Evolutionary conservation across 495 filamentous ascomycete genomes (phyloP), one percentile per base, ranked within the genome.

Genomic region (Xanthoparmelia taractica): DNA sequence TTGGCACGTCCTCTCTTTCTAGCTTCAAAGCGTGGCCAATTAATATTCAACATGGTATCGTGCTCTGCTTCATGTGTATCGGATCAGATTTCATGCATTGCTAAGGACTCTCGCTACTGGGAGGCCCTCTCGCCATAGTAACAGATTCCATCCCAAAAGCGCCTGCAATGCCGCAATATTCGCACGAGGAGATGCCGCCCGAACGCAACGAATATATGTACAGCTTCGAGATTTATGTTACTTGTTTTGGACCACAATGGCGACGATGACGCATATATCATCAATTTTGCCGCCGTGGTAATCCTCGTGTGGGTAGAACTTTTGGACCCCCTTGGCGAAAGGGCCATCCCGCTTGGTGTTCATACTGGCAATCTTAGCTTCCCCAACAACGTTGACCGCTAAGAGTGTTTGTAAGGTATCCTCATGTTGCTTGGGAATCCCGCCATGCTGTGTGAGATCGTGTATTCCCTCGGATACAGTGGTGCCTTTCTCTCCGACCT

Each of bases 281-380:
- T 97, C 92, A 57, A 92, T 82, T 69, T 97, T 97, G 4, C 92
- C 92, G 31, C 92, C 92, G 54, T 82, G 84, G 80, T 86, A 96
- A 47, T 82, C 80, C 72, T 96, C 91, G n/a, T 85, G 74, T 0
- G 92, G 92, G 68, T 88, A 93, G 67, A 86, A 84, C 66, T 85
- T 88, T 70, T 93, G 89, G 41, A 96, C 91, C 73, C 96, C 93
- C 72, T 87, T 94, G 13, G 94, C 91, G 73, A 98, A 98, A 36
- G 94, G 94, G 0, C 94, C 91, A 72, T 98, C 90, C 47, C 87
- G 74, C 62, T 85, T 88, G 23, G 77, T 77, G 71, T 96, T 87
- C 33, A 86, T 70, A 71, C 92, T 96, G 20, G 91, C 92, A 18
- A 80, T 72, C 73, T 97, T 97, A 7, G 94, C 95, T 60, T 91